Evolutionary conservation across 805 yeast species (phyloP).

Genomic region (Blastobotrys chiropterorum): DNA sequence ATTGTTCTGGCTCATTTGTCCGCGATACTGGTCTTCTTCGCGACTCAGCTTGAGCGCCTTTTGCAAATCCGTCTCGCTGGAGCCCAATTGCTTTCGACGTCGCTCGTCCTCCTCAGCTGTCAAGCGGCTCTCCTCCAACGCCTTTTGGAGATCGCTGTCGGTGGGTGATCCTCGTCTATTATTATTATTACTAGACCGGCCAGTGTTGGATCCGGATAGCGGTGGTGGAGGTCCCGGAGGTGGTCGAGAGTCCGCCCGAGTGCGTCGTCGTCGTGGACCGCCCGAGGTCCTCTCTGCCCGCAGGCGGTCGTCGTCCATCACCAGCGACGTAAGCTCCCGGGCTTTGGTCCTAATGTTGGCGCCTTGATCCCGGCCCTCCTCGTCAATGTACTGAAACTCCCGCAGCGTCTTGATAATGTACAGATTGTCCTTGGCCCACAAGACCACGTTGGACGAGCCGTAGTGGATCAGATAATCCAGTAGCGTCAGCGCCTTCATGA

Average conservation of each 20-base stretch:
- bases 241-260: constrained; percentile 3
- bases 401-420: constrained; percentile 84
- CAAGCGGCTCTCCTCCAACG: constrained; percentile 68
- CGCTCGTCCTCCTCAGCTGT: constrained; percentile 82
- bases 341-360: constrained; percentile 84
- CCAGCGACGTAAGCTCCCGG: constrained; percentile 72
- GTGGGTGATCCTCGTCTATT: constrained; percentile 1
- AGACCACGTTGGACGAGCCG: constrained; percentile 83
- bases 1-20: constrained; percentile 11
- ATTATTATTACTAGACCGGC: neutral
- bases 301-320: constrained; percentile 77
- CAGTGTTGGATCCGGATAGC: neutral
- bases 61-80: constrained; percentile 55
- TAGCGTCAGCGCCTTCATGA: constrained; percentile 85
- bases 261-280: constrained; percentile 14
- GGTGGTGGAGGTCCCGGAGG: too few species aligned
- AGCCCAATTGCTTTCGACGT: constrained; percentile 34
- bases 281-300: constrained; percentile 52
- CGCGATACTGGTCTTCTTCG: constrained; percentile 70
- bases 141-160: constrained; percentile 73
- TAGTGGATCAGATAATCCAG: constrained; percentile 78
- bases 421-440: constrained; percentile 86
- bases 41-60: constrained; percentile 64
- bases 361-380: constrained; percentile 77
- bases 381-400: constrained; percentile 81